A percentile compares a stretch with the other conserved stretches of the same genome.
Conservation (phyloP, 225 moss, liverwort and hornwort species). For the Marchantia paleacea region DNA sequence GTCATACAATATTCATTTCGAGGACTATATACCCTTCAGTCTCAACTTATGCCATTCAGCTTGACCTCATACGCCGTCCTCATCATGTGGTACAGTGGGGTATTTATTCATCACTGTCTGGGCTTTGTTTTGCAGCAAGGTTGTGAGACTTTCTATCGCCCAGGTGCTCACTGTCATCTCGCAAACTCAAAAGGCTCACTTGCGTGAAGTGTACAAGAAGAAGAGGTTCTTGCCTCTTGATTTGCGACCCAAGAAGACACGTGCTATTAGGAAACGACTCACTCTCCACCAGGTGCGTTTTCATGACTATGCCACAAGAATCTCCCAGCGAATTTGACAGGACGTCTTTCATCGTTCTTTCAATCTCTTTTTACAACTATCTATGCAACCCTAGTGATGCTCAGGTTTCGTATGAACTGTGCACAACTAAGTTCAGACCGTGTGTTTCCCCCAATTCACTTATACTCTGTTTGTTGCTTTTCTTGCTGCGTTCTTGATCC, state of each 20-base stretch:
- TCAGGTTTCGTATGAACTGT: background rate
- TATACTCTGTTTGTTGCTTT: background rate
- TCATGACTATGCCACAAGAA: background rate
- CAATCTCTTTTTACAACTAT: background rate
- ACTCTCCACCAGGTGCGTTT: constrained; percentile 65
- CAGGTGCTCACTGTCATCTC: constrained; percentile 81
- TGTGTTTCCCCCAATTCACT: background rate
- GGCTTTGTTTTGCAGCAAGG: constrained; percentile 57
- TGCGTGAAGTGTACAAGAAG: constrained; percentile 74
- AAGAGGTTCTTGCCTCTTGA: constrained; percentile 76
- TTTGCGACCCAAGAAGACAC: constrained; percentile 81
- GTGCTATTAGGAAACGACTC: constrained; percentile 76
- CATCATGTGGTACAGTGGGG: background rate
- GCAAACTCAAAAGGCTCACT: constrained; percentile 67
- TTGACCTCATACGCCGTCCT: background rate
- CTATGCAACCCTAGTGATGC: background rate
- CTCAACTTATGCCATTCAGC: background rate
- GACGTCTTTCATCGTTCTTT: background rate
- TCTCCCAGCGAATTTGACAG: background rate
- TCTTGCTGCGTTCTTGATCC: no score
- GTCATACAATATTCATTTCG: no score
- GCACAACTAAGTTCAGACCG: no score
- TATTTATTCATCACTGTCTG: background rate
- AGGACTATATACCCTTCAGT: background rate
- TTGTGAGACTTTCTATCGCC: constrained; percentile 74